Base-by-base conservation (phyloP, 2,329 filamentous ascomycete genomes). In the Knoxdaviesia capensis region DNA sequence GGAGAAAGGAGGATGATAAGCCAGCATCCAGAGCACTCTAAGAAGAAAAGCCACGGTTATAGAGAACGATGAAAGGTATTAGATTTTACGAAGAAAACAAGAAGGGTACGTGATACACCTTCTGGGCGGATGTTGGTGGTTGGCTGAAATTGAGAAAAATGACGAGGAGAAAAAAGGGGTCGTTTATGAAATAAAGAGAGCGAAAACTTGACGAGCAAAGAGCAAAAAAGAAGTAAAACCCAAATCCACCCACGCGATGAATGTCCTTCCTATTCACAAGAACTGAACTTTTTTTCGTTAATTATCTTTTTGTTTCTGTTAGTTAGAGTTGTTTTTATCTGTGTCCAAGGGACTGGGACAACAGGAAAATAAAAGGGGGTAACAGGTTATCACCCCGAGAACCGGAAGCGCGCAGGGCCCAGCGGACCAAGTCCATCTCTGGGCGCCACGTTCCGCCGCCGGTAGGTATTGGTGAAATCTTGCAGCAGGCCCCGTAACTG, bases 391-490 rank as follows among this genome's bases (percentile, higher is more conserved):
- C 40, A 63, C 41, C 60, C 60, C n/a, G 55, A 56, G 43, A 94
- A 96, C 51, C 83, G 80, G 63, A 96, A 96, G 48, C 82, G 75
- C 28, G 80, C 76, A 29, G 86, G 85, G 61, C 94, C 86, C 44
- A 96, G 64, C 54, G 85, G 72, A 4, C 88, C 88, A 36, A 96
- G 65, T 1, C 88, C 88, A 55, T 96, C 88, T 46, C 88, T 68
- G 6, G 90, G 90, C n/a, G 90, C 88, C 39, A 98, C 83, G 54
- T 98, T 94, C 47, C 92, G 73, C 54, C 92, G 71, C 41, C 92
- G 76, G 59, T 98, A 98, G 31, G 78, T 83, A 56, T 88, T 93
- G 29, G 90, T 96, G 56, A 98, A 98, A 59, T 98, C 92, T 61
- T 96, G 90, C 44, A 98, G 68, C 33, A 94, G 67, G 30, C 74